These are phyloP conservation scores for Tylopilus vinaceipallidus DNA, from an alignment of 768 basidiomycete genomes.

Conservation along the genomic window DNA sequence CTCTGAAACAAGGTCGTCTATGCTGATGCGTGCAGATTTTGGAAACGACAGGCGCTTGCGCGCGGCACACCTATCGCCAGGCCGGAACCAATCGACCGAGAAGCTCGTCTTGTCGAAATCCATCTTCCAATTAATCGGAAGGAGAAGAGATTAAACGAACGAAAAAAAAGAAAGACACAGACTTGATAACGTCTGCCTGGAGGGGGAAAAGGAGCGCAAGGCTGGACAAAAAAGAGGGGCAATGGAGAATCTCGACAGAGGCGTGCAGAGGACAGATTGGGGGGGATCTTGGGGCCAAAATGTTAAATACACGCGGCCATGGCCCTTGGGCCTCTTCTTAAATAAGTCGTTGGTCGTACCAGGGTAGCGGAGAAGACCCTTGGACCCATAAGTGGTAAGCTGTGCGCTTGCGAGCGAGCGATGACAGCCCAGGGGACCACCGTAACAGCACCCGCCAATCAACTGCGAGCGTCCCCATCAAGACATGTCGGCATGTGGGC, in stretches of 20 bases:
- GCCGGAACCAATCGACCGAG: slow-evolving; percentile 31
- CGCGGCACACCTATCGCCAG: slow-evolving; percentile 23
- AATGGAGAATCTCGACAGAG: not conserved
- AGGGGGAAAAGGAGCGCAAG: not conserved
- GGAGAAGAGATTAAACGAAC: slow-evolving; percentile 5
- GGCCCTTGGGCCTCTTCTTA: slow-evolving; percentile 8
- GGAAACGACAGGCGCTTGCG: slow-evolving; percentile 33
- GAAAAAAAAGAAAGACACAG: slow-evolving; percentile 2
- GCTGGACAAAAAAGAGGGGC: not conserved
- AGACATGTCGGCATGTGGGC: slow-evolving; percentile 1
- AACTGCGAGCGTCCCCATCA: slow-evolving; percentile 3
- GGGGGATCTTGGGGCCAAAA: slow-evolving; percentile 4
- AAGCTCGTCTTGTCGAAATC: slow-evolving; percentile 33
- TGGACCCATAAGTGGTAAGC: slow-evolving; percentile 10
- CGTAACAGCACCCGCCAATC: slow-evolving; percentile 4
- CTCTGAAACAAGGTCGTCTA: slow-evolving; percentile 30
- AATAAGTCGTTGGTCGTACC: slow-evolving; percentile 8
- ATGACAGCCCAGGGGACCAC: not conserved
- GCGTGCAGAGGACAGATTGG: not conserved
- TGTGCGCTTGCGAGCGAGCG: slow-evolving; percentile 4
- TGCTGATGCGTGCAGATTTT: slow-evolving; percentile 32
- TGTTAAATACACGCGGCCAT: slow-evolving; percentile 2
- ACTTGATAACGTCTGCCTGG: no score
- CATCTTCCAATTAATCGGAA: slow-evolving; percentile 22
- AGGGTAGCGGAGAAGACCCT: slow-evolving; percentile 20